Evolutionary conservation across 495 filamentous ascomycete genomes (phyloP).

Genomic region (Xylaria bambusicola): DNA sequence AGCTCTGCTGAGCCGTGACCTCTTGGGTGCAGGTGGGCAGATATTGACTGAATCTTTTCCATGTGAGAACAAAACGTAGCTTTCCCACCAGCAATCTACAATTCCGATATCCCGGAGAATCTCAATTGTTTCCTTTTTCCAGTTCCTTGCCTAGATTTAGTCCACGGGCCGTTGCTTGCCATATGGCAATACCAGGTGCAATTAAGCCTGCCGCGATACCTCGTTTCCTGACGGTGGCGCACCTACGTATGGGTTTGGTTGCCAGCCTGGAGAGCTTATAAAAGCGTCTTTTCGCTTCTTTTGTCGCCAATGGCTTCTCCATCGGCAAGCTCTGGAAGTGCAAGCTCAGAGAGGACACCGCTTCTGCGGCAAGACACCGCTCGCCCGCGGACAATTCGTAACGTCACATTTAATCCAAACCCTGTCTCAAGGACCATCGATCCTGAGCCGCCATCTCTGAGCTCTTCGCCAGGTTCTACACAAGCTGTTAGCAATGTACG

Average conservation of each 20-base stretch:
- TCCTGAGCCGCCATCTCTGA: conserved; percentile 38
- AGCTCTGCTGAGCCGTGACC: too few species aligned
- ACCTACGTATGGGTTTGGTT: neutral
- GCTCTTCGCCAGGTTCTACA: conserved; percentile 27
- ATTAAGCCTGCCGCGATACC: conserved; percentile 5
- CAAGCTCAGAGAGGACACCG: conserved; percentile 36
- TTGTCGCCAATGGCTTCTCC: conserved; percentile 26
- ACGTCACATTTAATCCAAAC: conserved; percentile 53
- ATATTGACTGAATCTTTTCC: too few species aligned
- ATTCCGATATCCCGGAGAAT: neutral
- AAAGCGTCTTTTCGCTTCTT: neutral
- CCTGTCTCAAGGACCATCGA: conserved; percentile 53
- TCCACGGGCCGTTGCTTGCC: neutral
- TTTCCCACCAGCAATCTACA: neutral
- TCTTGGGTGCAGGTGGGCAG: too few species aligned
- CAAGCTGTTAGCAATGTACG: conserved; percentile 23
- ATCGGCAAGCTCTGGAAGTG: conserved; percentile 19
- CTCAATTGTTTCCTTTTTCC: neutral
- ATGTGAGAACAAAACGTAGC: too few species aligned
- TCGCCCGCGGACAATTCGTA: conserved; percentile 41
- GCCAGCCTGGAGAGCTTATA: neutral
- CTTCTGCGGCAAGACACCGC: conserved; percentile 40
- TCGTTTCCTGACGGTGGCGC: conserved; percentile 1
- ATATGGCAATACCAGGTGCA: neutral
- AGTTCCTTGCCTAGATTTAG: too few species aligned